Evolutionary conservation across 2,329 filamentous ascomycete species (phyloP).

Genomic region (Nakataea oryzae): DNA sequence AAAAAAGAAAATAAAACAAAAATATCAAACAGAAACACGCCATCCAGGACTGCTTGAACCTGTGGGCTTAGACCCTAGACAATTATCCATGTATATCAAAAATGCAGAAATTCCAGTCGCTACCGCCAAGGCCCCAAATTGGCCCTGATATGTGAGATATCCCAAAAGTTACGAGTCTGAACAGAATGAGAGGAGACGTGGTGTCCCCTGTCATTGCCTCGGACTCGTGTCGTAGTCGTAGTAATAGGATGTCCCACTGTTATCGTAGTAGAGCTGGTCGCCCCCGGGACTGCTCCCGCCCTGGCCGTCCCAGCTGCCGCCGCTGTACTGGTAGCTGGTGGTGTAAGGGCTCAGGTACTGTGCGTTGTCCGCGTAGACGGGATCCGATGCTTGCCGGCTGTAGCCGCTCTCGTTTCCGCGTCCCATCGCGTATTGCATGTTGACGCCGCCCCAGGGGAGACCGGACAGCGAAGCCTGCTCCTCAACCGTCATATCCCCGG

Average conservation of each 20-base stretch:
- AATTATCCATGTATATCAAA: neutral
- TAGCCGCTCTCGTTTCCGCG: constrained; percentile 39
- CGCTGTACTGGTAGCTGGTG: constrained; percentile 12
- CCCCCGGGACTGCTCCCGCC: constrained; percentile 18
- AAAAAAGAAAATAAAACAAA: neutral
- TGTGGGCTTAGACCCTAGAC: neutral
- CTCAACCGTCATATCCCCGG: constrained; percentile 41
- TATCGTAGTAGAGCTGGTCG: constrained; percentile 18
- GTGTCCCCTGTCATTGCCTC: neutral
- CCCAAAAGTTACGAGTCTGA: neutral
- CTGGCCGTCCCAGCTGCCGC: constrained; percentile 14
- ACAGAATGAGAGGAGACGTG: neutral
- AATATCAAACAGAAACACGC: neutral
- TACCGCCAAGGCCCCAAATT: neutral
- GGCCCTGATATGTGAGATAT: neutral
- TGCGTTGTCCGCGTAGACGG: constrained; percentile 21
- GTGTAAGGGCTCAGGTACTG: constrained; percentile 17
- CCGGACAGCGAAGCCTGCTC: constrained; percentile 44
- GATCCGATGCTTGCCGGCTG: constrained; percentile 24
- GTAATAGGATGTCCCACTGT: constrained; percentile 3
- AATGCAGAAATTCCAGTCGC: neutral
- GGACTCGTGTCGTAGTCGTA: constrained; percentile 9
- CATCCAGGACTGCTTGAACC: neutral
- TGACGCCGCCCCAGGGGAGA: constrained; percentile 63
- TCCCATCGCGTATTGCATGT: constrained; percentile 42